phyloP scores from a whole-genome alignment of 441 rosid species.

The Bocquillonia castaneifolia region DNA sequence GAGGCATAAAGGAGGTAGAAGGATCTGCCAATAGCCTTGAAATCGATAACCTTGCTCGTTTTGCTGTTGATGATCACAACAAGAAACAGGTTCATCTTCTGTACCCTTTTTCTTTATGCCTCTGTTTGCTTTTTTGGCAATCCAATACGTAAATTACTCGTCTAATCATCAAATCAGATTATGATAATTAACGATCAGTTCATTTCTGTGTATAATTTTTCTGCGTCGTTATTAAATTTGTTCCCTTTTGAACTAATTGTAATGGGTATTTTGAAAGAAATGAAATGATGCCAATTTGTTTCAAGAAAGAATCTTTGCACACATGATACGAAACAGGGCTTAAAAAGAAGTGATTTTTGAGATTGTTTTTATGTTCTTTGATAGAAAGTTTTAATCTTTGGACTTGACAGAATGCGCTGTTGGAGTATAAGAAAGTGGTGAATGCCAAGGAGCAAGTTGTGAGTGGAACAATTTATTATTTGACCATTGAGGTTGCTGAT shows the following conservation, averaged over 20 bases:
- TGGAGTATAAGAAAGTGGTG: slow-evolving; percentile 53
- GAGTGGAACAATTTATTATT: slow-evolving; percentile 51
- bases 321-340: too few species aligned
- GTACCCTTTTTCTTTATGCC: background rate
- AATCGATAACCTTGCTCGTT: slow-evolving; percentile 63
- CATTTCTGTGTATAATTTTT: too few species aligned
- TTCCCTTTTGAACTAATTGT: too few species aligned
- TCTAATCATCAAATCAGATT: background rate
- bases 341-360: too few species aligned
- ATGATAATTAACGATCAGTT: too few species aligned
- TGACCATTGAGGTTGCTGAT: slow-evolving; percentile 61
- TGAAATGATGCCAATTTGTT: too few species aligned
- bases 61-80: slow-evolving; percentile 79
- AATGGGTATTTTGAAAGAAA: too few species aligned
- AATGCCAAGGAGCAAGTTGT: slow-evolving; percentile 70
- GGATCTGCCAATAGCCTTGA: slow-evolving; percentile 54
- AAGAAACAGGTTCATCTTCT: slow-evolving; percentile 73
- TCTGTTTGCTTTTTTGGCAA: background rate
- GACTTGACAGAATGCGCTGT: slow-evolving; percentile 39
- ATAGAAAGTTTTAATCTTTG: too few species aligned
- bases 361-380: too few species aligned
- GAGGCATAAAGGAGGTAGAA: slow-evolving; percentile 44
- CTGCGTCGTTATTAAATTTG: too few species aligned
- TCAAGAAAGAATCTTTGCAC: too few species aligned
- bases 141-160: too few species aligned